phyloP scores from a whole-genome alignment of 2,329 filamentous ascomycete species.

The Ophiocordyceps camponoti-floridani region DNA sequence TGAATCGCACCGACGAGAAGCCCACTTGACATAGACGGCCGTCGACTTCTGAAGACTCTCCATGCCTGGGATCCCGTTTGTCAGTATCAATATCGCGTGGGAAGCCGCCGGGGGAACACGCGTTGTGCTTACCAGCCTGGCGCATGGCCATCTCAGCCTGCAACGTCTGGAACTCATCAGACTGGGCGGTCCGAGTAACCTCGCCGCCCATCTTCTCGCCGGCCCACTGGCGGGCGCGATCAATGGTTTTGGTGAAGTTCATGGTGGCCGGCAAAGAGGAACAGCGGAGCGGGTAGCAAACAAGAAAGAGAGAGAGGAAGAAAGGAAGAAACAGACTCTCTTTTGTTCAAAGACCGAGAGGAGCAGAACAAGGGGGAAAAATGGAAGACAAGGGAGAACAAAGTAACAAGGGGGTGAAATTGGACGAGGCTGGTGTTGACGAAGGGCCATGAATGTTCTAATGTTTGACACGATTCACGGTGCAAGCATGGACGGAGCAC shows the following conservation, averaged over 20 bases:
- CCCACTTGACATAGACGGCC: constrained; percentile 71
- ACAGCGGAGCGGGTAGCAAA: not conserved
- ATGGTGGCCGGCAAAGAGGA: constrained; percentile 12
- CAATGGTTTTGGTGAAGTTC: constrained; percentile 66
- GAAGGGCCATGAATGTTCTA: not conserved
- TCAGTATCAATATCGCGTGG: not conserved
- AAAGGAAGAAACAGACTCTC: not conserved
- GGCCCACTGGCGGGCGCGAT: constrained; percentile 94
- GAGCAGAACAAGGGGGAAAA: not conserved
- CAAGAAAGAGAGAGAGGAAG: not conserved
- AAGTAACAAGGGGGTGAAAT: not conserved
- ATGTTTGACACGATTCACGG: not conserved
- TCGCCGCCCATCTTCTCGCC: constrained; percentile 91
- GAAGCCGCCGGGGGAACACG: not conserved
- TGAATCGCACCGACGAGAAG: constrained; percentile 66
- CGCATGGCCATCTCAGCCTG: constrained; percentile 82
- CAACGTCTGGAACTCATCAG: constrained; percentile 79
- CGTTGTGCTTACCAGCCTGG: constrained; percentile 51
- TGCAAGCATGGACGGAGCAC: not conserved
- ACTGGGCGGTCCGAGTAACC: constrained; percentile 70
- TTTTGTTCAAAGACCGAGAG: not conserved
- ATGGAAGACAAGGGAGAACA: not conserved
- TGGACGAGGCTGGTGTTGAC: not conserved
- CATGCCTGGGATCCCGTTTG: constrained; percentile 42
- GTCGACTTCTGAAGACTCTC: constrained; percentile 77